Percentiles rank a stretch among this genome's conserved stretches.
phyloP scores from a whole-genome alignment of 495 filamentous ascomycete species.

The Recurvomyces mirabilis region DNA sequence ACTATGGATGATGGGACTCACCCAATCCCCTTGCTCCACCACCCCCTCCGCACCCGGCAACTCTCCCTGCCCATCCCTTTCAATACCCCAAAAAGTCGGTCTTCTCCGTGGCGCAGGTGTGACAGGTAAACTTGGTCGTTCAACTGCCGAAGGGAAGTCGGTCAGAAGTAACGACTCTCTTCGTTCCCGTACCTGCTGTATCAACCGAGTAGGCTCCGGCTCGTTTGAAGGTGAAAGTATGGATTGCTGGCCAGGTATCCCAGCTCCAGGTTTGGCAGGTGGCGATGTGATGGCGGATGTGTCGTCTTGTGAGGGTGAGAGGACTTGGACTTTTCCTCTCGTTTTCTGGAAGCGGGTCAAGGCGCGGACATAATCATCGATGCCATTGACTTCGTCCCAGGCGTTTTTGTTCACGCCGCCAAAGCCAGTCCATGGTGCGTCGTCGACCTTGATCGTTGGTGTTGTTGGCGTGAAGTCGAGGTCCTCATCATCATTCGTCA shows the following conservation, averaged over 20 bases:
- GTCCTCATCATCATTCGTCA: neutral
- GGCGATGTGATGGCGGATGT: neutral
- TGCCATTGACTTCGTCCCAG: conserved; percentile 79
- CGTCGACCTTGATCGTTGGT: conserved; percentile 5
- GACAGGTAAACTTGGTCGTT: conserved; percentile 81
- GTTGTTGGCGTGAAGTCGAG: conserved; percentile 9
- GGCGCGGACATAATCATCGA: conserved; percentile 65
- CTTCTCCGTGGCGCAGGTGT: conserved; percentile 69
- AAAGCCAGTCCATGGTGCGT: conserved; percentile 52
- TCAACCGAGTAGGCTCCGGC: conserved; percentile 18
- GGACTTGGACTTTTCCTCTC: conserved; percentile 44
- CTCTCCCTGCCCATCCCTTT: conserved; percentile 39
- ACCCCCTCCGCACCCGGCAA: conserved; percentile 69
- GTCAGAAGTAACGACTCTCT: conserved; percentile 55
- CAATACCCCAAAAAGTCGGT: conserved; percentile 37
- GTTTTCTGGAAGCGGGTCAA: conserved; percentile 42
- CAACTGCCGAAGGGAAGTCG: conserved; percentile 73
- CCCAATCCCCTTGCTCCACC: conserved; percentile 77
- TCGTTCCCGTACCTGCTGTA: conserved; percentile 21
- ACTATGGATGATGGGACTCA: conserved; percentile 41
- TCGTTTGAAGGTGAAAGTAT: conserved; percentile 15
- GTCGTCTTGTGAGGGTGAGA: conserved; percentile 21
- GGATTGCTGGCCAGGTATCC: conserved; percentile 5
- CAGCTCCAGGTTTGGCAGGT: neutral
- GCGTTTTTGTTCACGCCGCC: conserved; percentile 50